Conservation (phyloP, 495 filamentous ascomycete species). For the Trichoderma erinaceum region DNA sequence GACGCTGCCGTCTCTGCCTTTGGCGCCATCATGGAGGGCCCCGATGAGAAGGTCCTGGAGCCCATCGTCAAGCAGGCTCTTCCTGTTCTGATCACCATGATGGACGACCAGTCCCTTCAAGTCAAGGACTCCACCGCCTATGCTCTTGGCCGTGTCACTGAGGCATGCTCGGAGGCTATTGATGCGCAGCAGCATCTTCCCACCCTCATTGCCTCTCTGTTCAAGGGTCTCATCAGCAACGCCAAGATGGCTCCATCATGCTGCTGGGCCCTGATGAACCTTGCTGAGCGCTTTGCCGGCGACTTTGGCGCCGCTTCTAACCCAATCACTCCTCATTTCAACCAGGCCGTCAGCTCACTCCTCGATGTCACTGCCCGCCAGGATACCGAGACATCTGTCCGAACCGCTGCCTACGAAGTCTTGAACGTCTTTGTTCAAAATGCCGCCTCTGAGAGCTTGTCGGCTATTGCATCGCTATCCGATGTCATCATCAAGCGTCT, state of each 20-base stretch:
- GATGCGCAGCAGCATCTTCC: conserved; percentile 77
- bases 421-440: conserved; percentile 88
- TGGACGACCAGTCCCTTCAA: conserved; percentile 81
- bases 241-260: conserved; percentile 96
- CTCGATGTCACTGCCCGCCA: conserved; percentile 75
- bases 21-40: conserved; percentile 97
- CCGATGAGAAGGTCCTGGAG: conserved; percentile 79
- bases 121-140: conserved; percentile 98
- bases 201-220: conserved; percentile 78
- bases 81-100: conserved; percentile 86
- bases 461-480: conserved; percentile 71
- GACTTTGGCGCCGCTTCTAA: conserved; percentile 71
- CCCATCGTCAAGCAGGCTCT: conserved; percentile 92
- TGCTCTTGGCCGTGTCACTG: conserved; percentile 91
- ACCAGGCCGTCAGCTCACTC: conserved; percentile 80
- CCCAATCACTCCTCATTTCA: conserved; percentile 83
- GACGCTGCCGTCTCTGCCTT: conserved; percentile 98
- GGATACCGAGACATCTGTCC: conserved; percentile 85
- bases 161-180: conserved; percentile 79
- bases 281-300: conserved; percentile 88
- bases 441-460: conserved; percentile 77
- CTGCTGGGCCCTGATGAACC: conserved; percentile 98
- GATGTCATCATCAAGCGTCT: conserved; percentile 81
- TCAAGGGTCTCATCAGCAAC: conserved; percentile 81
- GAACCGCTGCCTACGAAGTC: conserved; percentile 97